Evolutionary conservation across 129 eudicot species (phyloP).

Genomic region (Tanacetum coccineum): DNA sequence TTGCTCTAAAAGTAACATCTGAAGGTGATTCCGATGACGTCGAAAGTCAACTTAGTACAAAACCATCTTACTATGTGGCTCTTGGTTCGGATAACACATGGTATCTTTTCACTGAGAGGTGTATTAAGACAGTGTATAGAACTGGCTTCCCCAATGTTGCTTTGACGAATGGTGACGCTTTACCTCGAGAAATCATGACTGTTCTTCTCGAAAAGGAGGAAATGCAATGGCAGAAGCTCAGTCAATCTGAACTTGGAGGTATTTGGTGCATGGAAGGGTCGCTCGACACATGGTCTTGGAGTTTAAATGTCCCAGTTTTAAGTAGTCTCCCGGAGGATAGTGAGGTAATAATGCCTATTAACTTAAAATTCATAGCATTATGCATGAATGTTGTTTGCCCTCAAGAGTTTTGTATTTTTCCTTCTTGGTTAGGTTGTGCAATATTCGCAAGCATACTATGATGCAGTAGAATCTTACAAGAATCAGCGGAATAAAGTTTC

Average conservation of each 20-base stretch:
- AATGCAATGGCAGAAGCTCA: conserved; percentile 81
- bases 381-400: conserved; percentile 12
- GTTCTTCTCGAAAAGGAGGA: conserved; percentile 67
- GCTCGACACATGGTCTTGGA: conserved; percentile 98
- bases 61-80: conserved; percentile 81
- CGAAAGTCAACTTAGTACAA: conserved; percentile 29
- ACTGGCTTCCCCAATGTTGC: conserved; percentile 85
- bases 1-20: conserved; percentile 42
- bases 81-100: conserved; percentile 98
- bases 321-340: conserved; percentile 84
- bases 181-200: conserved; percentile 78
- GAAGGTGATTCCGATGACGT: conserved; percentile 27
- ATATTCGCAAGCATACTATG: conserved; percentile 60
- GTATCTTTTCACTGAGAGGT: conserved; percentile 96
- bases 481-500: conserved; percentile 90
- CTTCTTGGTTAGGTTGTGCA: conserved; percentile 45
- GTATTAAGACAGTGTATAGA: conserved; percentile 76
- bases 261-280: conserved; percentile 96
- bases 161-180: conserved; percentile 64
- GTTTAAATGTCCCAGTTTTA: conserved; percentile 90
- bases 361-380: background rate
- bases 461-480: conserved; percentile 78
- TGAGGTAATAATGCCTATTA: conserved; percentile 47
- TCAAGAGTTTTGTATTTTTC: background rate
- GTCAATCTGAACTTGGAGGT: conserved; percentile 81